Evolutionary conservation across 495 filamentous ascomycete genomes (phyloP), one percentile per base, ranked within the genome.

Genomic region (Cetradonia linearis): DNA sequence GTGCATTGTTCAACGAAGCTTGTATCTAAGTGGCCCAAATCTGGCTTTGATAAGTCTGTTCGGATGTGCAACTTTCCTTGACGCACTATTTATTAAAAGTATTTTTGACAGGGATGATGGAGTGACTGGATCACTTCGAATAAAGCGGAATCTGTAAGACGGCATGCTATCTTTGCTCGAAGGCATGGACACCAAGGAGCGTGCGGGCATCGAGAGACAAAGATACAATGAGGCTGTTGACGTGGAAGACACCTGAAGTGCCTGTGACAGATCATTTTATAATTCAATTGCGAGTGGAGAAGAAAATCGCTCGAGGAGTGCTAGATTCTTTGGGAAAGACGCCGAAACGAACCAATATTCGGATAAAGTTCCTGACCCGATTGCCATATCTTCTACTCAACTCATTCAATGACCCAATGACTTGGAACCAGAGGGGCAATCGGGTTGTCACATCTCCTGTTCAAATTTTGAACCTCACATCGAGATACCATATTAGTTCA

Each of bases 131-230:
- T 37, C 42, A 49, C 46, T 59, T 14, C 34, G 49, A 23, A 25
- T 40, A 33, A 16, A 18, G 11, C 28, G 42, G 25, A 64, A 64
- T 25, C 40, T 64, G 3, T 23, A 56, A 2, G 13, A 47, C 6
- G 58, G 62, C 5, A 46, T 61, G 28, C 16, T 23, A 23, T 64
- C 57, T 30, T 31, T 64, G 28, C 49, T 64, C 16, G 11, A 27
- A 57, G 58, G 62, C 16, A 48, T 57, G 25, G 27, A 60, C 20
- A 14, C 2, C 6, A 20, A 59, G 28, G 38, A 57, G 1, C 20
- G 7, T 1, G 8, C 20, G 13, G 42, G 13, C 36, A 16, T 13
- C 1, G 37, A 13, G 16, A 20, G n/a, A 20, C 0, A 20, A 3
- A 11, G 42, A 18, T 27, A 33, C 20, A 25, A 38, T 14, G 25